Conservation (phyloP, 805 yeast species). For the Myxozyma neotropica region DNA sequence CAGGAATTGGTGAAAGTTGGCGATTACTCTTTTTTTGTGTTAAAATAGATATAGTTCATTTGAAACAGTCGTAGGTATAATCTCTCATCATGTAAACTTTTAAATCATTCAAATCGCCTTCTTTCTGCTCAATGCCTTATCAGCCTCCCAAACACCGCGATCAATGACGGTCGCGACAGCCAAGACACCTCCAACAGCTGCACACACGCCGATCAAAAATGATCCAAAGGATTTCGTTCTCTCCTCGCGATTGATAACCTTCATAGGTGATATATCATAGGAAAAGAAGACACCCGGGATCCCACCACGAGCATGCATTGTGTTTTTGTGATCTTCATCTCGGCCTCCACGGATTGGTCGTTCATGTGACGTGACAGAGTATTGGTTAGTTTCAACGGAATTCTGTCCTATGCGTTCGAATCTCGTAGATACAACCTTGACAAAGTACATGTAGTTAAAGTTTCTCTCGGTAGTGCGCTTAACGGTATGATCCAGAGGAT, state of each 20-base stretch:
- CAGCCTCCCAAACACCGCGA: conserved; percentile 86
- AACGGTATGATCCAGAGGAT: conserved; percentile 62
- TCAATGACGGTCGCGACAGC: conserved; percentile 91
- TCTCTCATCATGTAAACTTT: not conserved
- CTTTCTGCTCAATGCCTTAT: conserved; percentile 68
- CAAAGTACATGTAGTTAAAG: conserved; percentile 72
- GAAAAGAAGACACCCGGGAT: conserved; percentile 84
- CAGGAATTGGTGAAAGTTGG: too few species aligned
- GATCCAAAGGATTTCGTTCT: conserved; percentile 76
- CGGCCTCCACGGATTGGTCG: conserved; percentile 84
- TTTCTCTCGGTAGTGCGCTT: conserved; percentile 36
- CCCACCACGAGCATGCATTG: conserved; percentile 74
- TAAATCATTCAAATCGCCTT: conserved; percentile 16
- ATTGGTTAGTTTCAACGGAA: conserved; percentile 78
- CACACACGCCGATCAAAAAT: conserved; percentile 76
- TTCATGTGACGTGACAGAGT: conserved; percentile 83
- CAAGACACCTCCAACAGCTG: conserved; percentile 90
- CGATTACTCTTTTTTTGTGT: too few species aligned
- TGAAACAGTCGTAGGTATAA: not conserved
- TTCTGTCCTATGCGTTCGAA: conserved; percentile 63
- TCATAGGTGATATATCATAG: conserved; percentile 91
- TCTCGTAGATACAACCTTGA: conserved; percentile 89
- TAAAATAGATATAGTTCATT: not conserved
- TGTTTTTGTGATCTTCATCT: conserved; percentile 88
- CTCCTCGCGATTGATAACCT: conserved; percentile 80